Base-by-base conservation (phyloP, 108 stramenopile species). In the Pseudonitzschia pungens region DNA sequence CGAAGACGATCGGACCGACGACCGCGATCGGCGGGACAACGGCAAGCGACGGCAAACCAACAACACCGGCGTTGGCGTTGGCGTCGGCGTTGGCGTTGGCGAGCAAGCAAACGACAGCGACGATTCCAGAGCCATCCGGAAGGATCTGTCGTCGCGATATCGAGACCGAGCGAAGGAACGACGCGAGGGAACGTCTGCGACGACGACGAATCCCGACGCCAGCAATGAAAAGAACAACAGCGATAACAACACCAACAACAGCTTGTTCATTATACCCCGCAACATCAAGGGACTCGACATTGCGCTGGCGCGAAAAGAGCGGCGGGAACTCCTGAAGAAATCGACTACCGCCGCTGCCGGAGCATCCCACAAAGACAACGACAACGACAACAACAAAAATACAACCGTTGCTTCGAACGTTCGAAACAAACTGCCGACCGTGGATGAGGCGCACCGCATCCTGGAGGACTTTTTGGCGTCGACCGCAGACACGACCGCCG, bases 141-240 rank as follows among this genome's bases (percentile, higher is more conserved):
- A 75, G 50, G 31, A 69, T 40, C 57, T 42, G 42, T 31, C 74
- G 20, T 6, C 33, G 24, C 73, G 83, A 55, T 94, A 92, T 71
- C 73, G 93, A 52, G 93, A 94, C 77, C 84, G 93, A 62, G 93
- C 93, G 28, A 86, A 84, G 69, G 93, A 94, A 76, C 82, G 93
- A 45, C 82, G 93, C 12, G 89, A 90, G 73, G 84, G 53, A 42
- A 71, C 66, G 76, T 42, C 71, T 4, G 84, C 84, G 52, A 78
- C 75, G 28, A 55, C 40, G 14, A 48, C 40, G 65, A 55, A 36
- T 74, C 48, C 26, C 41, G 15, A 27, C 16, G 59, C 58, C 20
- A 6, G 6, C 6, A 6, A 6, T 18, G 29, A 7, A 9, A 4
- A 48, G 15, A 51, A 42, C 64, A 44, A 28, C 26, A 55, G 29